Evolutionary conservation across 192 early-diverging fungal genomes (phyloP).

Genomic region (Coemansia sp.): DNA sequence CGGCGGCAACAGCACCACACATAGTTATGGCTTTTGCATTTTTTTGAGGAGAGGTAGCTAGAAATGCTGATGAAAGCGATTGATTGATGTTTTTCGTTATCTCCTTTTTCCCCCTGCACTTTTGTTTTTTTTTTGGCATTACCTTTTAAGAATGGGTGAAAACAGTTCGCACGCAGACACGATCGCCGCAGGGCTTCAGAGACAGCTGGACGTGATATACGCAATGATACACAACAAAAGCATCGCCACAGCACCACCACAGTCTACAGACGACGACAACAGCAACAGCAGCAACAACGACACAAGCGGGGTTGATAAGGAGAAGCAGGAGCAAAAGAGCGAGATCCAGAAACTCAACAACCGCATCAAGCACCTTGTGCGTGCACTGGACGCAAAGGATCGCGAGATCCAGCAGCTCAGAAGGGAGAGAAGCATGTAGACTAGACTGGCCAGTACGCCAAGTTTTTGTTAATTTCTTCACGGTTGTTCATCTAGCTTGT

Average conservation of each 20-base stretch:
- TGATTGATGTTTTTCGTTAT: background rate
- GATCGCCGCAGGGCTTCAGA: conserved; percentile 33
- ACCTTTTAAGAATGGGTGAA: background rate
- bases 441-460: background rate
- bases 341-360: conserved; percentile 33
- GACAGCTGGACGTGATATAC: conserved; percentile 42
- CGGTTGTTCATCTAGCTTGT: background rate
- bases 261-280: background rate
- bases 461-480: background rate
- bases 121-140: background rate
- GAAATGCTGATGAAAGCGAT: too few relatives aligned
- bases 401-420: conserved; percentile 14
- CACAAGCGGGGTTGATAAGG: background rate
- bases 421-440: background rate
- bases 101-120: background rate
- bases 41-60: too few relatives aligned
- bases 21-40: background rate
- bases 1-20: background rate
- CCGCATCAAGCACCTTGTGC: conserved; percentile 37
- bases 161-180: conserved; percentile 4
- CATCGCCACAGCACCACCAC: background rate
- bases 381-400: conserved; percentile 42
- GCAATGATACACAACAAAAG: conserved; percentile 13
- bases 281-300: background rate
- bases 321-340: conserved; percentile 6